Base-by-base conservation (phyloP, 1,284 basidiomycete genomes). In the Ganoderma resinaceum region DNA sequence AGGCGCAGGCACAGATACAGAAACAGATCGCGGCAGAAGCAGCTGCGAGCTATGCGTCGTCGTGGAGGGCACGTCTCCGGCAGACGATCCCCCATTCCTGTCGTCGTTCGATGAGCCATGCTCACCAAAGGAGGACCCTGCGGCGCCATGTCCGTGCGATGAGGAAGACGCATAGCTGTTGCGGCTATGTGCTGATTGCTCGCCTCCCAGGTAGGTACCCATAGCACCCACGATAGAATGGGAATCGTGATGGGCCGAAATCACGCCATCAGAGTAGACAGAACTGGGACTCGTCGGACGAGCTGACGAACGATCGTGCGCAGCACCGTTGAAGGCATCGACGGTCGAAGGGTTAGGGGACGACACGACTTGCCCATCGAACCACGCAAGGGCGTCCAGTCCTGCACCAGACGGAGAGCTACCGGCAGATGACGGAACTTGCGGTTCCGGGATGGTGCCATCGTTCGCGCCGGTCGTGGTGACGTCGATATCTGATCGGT, bases 371-470 rank as follows among this genome's bases (percentile, higher is more conserved):
- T 66, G 72, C 0, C 74, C 74, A 2, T 75, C 74, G 1, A 77
- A 49, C 76, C 76, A 77, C n/a, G 68, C 73, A 0, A 75, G 73
- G 12, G 75, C 72, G 20, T 76, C 76, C 29, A 69, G 68, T 23
- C 58, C 37, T 9, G 68, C 65, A 20, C 69, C 66, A 53, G 68
- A 67, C 26, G 5, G 12, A 3, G 62, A 62, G 2, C 33, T 55
- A n/a, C 66, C 62, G 38, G 37, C 67, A 46, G 33, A 37, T 14
- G 64, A 2, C 40, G 8, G 57, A 31, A 14, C 31, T 23, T 20
- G 52, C 11, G 42, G 63, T 18, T 18, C 18, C 8, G 18, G 20
- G 33, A 20, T 58, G 33, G 33, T 11, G 20, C 52, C 29, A 0
- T 31, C 33, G 33, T 20, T n/a, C 6, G 37, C 8, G 37, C 58